Conservation (phyloP, 495 filamentous ascomycete genomes). For the Neurospora sp. region DNA sequence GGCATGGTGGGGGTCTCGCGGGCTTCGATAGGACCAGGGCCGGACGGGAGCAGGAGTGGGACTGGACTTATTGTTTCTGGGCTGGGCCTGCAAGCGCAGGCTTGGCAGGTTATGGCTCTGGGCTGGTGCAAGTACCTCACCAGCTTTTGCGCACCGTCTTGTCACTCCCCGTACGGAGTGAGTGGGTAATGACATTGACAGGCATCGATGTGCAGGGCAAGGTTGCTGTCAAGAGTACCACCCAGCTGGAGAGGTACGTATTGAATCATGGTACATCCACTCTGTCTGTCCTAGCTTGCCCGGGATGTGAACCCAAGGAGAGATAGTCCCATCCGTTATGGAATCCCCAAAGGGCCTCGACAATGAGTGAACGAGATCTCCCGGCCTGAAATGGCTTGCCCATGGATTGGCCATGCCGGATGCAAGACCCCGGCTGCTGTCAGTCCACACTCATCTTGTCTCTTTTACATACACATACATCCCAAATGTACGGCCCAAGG, state of each 20-base stretch:
- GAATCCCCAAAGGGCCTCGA: slow-evolving; percentile 2
- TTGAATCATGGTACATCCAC: background rate
- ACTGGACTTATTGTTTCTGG: background rate
- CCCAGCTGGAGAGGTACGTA: background rate
- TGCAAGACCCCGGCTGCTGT: slow-evolving; percentile 8
- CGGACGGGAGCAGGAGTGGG: background rate
- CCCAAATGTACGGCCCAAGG: slow-evolving; percentile 2
- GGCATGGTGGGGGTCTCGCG: background rate
- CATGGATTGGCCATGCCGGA: slow-evolving; percentile 16
- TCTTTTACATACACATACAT: background rate
- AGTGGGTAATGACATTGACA: background rate
- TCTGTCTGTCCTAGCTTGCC: slow-evolving; percentile 1
- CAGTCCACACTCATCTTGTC: background rate
- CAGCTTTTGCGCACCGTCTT: background rate
- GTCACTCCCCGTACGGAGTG: background rate
- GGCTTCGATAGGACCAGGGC: background rate
- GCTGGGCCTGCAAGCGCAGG: background rate
- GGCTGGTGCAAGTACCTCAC: background rate
- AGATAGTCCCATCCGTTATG: background rate
- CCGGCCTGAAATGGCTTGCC: slow-evolving; percentile 7
- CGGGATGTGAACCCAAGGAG: background rate
- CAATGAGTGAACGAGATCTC: slow-evolving; percentile 14
- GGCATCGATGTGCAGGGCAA: background rate
- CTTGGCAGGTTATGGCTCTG: background rate
- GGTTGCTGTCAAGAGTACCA: background rate